Evolutionary conservation across 371 early-diverging fungal genomes (phyloP).

Genomic region (Circinella umbellata): DNA sequence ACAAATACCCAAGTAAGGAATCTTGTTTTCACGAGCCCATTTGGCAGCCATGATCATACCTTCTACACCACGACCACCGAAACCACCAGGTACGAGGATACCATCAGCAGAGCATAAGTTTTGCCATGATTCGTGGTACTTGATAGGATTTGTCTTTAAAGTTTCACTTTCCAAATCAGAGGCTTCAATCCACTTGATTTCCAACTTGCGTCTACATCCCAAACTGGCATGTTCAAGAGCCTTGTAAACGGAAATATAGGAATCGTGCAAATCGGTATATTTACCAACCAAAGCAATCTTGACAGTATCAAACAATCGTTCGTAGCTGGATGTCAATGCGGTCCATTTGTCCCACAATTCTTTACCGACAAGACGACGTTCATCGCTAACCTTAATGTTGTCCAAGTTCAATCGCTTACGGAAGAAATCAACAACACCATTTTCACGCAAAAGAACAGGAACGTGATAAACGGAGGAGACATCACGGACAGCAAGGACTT

Average conservation of each 20-base stretch:
- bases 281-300: conserved; percentile 97
- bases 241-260: conserved; percentile 97
- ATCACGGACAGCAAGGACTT: conserved; percentile 93
- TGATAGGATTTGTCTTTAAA: conserved; percentile 78
- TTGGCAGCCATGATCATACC: conserved; percentile 97
- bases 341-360: conserved; percentile 84
- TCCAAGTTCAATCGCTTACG: conserved; percentile 81
- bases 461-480: conserved; percentile 97
- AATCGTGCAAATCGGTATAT: conserved; percentile 94
- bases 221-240: conserved; percentile 94
- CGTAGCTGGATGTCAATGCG: conserved; percentile 77
- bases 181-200: conserved; percentile 95
- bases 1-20: conserved; percentile 99
- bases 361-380: conserved; percentile 61
- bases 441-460: conserved; percentile 87
- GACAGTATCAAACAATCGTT: conserved; percentile 84
- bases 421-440: conserved; percentile 86
- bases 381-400: conserved; percentile 55
- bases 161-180: conserved; percentile 83
- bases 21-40: conserved; percentile 97
- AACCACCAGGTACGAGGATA: conserved; percentile 99
- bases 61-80: conserved; percentile 97
- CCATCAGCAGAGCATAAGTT: conserved; percentile 88
- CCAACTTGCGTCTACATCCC: conserved; percentile 80
- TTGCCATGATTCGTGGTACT: conserved; percentile 96